Conservation (phyloP, 192 early-diverging fungal genomes). For the Jimgerdemannia lactiflua region DNA sequence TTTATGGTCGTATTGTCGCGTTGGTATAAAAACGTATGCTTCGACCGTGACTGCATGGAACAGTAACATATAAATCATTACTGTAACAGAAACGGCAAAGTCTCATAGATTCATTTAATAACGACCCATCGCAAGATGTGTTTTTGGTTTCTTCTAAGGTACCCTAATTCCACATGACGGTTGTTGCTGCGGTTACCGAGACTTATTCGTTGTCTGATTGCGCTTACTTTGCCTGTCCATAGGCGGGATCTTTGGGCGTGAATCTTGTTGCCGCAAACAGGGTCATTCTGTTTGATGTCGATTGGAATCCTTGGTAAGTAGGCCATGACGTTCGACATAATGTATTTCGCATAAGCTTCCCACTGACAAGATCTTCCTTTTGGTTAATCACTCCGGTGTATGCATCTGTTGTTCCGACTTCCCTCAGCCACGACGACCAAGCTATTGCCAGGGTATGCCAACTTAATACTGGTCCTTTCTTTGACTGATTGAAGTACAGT, state of each 20-base stretch:
- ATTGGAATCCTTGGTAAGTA: slow-evolving; percentile 72
- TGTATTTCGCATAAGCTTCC: too few species aligned
- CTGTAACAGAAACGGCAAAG: neutral
- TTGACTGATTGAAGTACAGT: neutral
- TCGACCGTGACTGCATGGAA: neutral
- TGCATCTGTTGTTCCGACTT: too few species aligned
- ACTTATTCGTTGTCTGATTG: neutral
- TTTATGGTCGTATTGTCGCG: too few species aligned
- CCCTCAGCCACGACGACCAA: slow-evolving; percentile 59
- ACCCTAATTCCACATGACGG: neutral
- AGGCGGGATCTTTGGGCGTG: slow-evolving; percentile 37
- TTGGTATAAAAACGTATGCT: neutral
- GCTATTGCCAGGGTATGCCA: slow-evolving; percentile 56
- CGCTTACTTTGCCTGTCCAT: neutral
- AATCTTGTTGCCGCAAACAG: slow-evolving; percentile 69
- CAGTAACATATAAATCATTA: too few species aligned
- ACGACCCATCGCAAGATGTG: slow-evolving; percentile 26
- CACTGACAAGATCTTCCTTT: too few species aligned
- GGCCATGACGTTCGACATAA: too few species aligned
- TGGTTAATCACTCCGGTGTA: too few species aligned
- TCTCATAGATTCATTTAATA: neutral
- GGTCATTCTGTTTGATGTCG: slow-evolving; percentile 71
- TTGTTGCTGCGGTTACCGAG: neutral
- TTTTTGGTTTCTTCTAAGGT: slow-evolving; percentile 18
- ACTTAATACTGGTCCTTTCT: neutral